phyloP scores from a whole-genome alignment of 805 yeast genomes.

The Wickerhamomyces subpelliculosus region DNA sequence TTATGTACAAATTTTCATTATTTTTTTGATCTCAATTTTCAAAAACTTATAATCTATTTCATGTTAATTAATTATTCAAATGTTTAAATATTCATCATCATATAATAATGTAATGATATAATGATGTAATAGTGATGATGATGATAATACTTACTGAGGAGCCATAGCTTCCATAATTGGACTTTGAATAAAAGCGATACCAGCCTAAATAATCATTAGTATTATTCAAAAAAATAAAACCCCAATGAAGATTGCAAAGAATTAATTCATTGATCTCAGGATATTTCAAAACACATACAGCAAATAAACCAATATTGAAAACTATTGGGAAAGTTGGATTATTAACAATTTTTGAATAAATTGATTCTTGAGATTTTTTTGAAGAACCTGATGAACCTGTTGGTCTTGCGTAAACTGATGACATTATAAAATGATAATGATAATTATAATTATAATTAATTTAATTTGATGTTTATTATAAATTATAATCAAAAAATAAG shows the following conservation, averaged over 20 bases:
- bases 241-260: too few relatives aligned
- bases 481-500: too few relatives aligned
- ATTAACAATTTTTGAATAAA: constrained; percentile 45
- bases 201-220: constrained; percentile 34
- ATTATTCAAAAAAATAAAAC: constrained; percentile 1
- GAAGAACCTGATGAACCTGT: constrained; percentile 19
- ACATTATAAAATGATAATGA: constrained; percentile 7
- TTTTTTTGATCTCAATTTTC: background rate
- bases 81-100: too few relatives aligned
- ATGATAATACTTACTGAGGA: constrained; percentile 46
- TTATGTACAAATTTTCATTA: too few relatives aligned
- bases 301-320: constrained; percentile 57
- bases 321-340: constrained; percentile 62
- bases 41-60: background rate
- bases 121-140: too few relatives aligned
- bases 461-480: too few relatives aligned
- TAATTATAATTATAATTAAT: too few relatives aligned
- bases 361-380: constrained; percentile 19
- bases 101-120: background rate
- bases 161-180: constrained; percentile 77
- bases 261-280: too few relatives aligned
- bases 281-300: constrained; percentile 23
- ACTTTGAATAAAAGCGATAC: constrained; percentile 71
- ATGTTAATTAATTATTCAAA: too few relatives aligned
- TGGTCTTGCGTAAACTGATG: constrained; percentile 10